Conservation (phyloP, 2,329 filamentous ascomycete genomes). For the Colletotrichum euphorbiae region DNA sequence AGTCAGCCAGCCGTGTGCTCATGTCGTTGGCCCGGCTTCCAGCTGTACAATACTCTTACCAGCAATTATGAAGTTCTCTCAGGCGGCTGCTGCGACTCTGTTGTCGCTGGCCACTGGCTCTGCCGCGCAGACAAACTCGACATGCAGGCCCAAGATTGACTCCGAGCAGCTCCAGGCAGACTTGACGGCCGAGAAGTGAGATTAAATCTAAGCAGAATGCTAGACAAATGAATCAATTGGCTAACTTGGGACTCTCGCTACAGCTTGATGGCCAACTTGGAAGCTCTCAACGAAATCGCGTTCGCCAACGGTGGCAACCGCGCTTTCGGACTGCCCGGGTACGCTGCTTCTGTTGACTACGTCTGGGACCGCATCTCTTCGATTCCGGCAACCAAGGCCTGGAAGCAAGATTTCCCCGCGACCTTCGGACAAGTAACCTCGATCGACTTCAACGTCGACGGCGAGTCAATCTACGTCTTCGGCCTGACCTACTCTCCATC, state of each 20-base stretch:
- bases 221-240: neutral
- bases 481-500: slow-evolving; percentile 60
- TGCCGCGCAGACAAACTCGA: slow-evolving; percentile 11
- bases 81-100: slow-evolving; percentile 19
- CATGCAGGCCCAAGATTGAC: slow-evolving; percentile 39
- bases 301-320: slow-evolving; percentile 63
- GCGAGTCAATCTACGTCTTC: slow-evolving; percentile 45
- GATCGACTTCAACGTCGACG: slow-evolving; percentile 41
- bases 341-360: slow-evolving; percentile 61
- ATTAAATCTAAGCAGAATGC: too few species aligned
- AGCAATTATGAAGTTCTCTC: slow-evolving; percentile 39
- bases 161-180: slow-evolving; percentile 39
- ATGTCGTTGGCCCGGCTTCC: too few species aligned
- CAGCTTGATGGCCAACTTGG: slow-evolving; percentile 59
- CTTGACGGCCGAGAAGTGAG: slow-evolving; percentile 39
- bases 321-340: slow-evolving; percentile 64
- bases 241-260: slow-evolving; percentile 13
- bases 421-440: slow-evolving; percentile 38
- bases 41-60: neutral
- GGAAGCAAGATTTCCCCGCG: slow-evolving; percentile 62
- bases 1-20: neutral
- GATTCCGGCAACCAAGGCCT: slow-evolving; percentile 51
- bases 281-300: slow-evolving; percentile 60
- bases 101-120: slow-evolving; percentile 33
- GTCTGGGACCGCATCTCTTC: slow-evolving; percentile 58